These are phyloP conservation scores for Akanthomyces lecanii DNA, from an alignment of 2,329 filamentous ascomycete genomes.

Conservation along the genomic window DNA sequence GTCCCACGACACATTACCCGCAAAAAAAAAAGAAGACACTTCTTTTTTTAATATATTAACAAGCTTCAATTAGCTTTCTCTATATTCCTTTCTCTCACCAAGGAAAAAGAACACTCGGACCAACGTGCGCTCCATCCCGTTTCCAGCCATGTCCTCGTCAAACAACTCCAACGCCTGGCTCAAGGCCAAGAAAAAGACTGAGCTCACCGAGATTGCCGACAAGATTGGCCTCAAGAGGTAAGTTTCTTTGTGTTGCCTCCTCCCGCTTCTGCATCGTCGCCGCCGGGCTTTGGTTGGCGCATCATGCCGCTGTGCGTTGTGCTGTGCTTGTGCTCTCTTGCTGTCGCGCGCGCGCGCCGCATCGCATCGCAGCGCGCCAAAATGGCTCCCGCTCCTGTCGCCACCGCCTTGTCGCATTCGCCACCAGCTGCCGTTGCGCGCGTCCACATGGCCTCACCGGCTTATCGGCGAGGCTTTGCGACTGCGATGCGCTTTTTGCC, in stretches of 20 bases:
- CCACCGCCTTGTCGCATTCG: slow-evolving; percentile 2
- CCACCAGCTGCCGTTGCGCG: slow-evolving; percentile 4
- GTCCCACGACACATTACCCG: slow-evolving; percentile 5
- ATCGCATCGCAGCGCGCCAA: slow-evolving; percentile 10
- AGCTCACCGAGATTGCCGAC: slow-evolving; percentile 71
- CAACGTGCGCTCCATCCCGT: not conserved
- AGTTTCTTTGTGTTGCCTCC: slow-evolving; percentile 30
- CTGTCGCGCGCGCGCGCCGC: not conserved
- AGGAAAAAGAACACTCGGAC: not conserved
- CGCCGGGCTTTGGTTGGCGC: not conserved
- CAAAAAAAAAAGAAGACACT: not conserved
- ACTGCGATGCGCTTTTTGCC: not conserved
- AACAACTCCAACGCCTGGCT: slow-evolving; percentile 62
- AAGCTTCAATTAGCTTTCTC: slow-evolving; percentile 6
- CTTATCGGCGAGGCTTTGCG: not conserved
- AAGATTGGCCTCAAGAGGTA: slow-evolving; percentile 69
- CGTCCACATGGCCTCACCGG: not conserved
- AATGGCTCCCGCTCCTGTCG: slow-evolving; percentile 4
- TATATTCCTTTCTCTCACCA: not conserved
- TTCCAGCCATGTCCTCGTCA: slow-evolving; percentile 24
- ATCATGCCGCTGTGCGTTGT: not conserved
- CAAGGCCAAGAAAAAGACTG: slow-evolving; percentile 75
- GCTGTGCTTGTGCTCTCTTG: not conserved
- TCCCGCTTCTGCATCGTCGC: not conserved
- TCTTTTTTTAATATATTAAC: slow-evolving; percentile 9